Conservation (phyloP, 306 rosid genomes). For the Ormosia semicastrata region DNA sequence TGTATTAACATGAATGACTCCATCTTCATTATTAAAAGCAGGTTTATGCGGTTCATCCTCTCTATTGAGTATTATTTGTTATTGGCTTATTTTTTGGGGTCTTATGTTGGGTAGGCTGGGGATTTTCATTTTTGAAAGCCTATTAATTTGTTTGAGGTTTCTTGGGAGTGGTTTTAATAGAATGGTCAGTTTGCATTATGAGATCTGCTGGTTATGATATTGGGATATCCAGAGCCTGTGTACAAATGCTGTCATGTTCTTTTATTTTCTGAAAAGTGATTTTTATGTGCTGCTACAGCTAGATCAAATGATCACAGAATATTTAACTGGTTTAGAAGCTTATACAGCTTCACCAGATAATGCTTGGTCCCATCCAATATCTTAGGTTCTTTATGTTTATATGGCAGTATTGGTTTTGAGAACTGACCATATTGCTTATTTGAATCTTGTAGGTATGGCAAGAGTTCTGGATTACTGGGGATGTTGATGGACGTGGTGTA, state of each 20-base stretch:
- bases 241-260: not conserved
- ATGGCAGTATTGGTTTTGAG: conserved; percentile 14
- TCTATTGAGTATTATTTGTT: not conserved
- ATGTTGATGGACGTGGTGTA: conserved; percentile 85
- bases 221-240: not conserved
- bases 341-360: conserved; percentile 15
- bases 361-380: conserved; percentile 6
- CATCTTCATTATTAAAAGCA: not conserved
- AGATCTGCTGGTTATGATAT: not conserved
- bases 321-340: conserved; percentile 9
- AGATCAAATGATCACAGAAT: not conserved
- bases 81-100: not conserved
- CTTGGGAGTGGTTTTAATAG: not conserved
- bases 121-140: not conserved
- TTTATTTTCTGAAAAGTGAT: not conserved
- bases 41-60: not conserved
- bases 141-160: not conserved
- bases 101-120: not conserved
- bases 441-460: conserved; percentile 81
- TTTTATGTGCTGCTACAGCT: conserved; percentile 3
- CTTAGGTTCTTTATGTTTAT: not conserved
- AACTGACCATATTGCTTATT: conserved; percentile 22
- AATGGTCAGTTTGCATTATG: conserved; percentile 11
- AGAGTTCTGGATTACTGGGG: conserved; percentile 99
- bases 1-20: not conserved